These are phyloP conservation scores for Kuraishia piskuri DNA, from an alignment of 805 yeast genomes.

Conservation along the genomic window DNA sequence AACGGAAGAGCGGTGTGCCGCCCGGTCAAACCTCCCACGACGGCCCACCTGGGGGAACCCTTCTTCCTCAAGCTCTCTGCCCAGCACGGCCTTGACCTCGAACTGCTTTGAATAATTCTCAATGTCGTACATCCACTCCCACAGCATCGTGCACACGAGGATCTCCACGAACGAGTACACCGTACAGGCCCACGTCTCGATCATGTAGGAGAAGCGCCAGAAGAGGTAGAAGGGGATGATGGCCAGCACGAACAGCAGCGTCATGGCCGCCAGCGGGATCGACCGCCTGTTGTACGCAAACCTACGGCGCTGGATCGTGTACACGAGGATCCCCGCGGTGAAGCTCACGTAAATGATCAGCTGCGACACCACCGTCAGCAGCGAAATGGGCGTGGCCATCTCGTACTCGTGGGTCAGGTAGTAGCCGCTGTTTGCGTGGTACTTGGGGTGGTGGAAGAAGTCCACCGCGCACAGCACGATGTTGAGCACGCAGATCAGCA, in stretches of 20 bases:
- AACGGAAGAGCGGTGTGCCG: background rate
- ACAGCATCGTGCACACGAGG: conserved; percentile 41
- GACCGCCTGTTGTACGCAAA: conserved; percentile 34
- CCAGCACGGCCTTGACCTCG: conserved; percentile 53
- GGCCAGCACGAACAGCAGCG: conserved; percentile 26
- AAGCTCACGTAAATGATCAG: conserved; percentile 4
- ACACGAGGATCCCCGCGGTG: background rate
- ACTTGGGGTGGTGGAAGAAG: background rate
- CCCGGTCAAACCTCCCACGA: background rate
- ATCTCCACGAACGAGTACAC: conserved; percentile 38
- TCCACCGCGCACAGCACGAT: background rate
- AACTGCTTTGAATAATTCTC: conserved; percentile 37
- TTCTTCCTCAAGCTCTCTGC: conserved; percentile 48
- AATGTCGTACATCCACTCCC: conserved; percentile 62
- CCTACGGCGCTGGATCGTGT: conserved; percentile 9
- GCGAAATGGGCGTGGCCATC: background rate
- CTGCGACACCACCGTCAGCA: conserved; percentile 1
- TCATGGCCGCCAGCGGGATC: conserved; percentile 37
- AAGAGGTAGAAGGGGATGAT: conserved; percentile 23
- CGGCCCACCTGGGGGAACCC: conserved; percentile 12
- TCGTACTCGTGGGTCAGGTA: background rate
- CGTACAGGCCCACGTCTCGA: conserved; percentile 41
- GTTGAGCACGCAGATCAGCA: background rate
- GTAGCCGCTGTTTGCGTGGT: background rate
- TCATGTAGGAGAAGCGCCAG: conserved; percentile 24